Evolutionary conservation across 352 stramenopile genomes (phyloP), one percentile per base, ranked within the genome.

Genomic region (Phytopythium kandeliae): DNA sequence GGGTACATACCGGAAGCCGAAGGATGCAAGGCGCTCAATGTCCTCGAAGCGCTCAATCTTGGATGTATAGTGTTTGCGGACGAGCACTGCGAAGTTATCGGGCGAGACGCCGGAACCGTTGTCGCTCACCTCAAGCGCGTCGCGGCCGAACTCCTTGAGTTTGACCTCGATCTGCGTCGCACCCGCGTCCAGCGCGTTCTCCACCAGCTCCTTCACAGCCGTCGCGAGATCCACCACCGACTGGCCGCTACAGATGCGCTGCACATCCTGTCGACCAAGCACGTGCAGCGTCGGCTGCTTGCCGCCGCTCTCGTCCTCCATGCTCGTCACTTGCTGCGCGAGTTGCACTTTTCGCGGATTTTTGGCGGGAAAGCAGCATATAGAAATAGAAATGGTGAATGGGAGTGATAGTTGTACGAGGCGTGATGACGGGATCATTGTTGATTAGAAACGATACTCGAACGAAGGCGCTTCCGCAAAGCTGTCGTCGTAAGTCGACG

Each of bases 121-220:
- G 67, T 99, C 96, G 16, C 78, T 86, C 26, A 99, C 96, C 79
- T 99, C 94, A 43, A 99, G 92, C 33, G 77, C 67, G 28, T 96
- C 90, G 9, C 88, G 58, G 16, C 96, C 97, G 58, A 88, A 90
- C 60, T 98, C 84, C 51, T 89, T 87, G 7, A 99, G 65, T 51
- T 92, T 94, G 15, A 97, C 76, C 28, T 96, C 86, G 19, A 97
- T 75, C 57, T 69, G 59, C 50, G 74, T 74, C 26, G 79, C 77
- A 19, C 75, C 77, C 13, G 78, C 79, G 40, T 91, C 79, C 37
- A 95, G 62, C 31, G 78, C 73, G 65, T 99, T 99, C 65, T 99
- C 96, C 6, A 99, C 80, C 25, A 99, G 74, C 73, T 99, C 97
- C 66, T 99, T 99, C 22, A 99, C 90, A 16, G 95, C 91, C n/a